Evolutionary conservation across 345 rosid species (phyloP).

Genomic region (Durio zibethinus): DNA sequence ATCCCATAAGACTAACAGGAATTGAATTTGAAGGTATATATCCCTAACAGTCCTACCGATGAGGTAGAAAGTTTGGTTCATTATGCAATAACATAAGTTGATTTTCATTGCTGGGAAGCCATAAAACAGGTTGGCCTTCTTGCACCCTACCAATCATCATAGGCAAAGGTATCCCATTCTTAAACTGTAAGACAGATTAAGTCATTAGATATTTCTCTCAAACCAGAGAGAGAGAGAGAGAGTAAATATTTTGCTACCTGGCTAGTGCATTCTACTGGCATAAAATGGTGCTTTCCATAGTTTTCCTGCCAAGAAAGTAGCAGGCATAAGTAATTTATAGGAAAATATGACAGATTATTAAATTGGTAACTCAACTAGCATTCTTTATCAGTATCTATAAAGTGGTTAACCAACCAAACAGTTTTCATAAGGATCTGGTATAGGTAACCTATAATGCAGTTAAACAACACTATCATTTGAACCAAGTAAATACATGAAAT

Average conservation of each 20-base stretch:
- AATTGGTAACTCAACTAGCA: background rate
- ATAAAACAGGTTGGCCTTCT: slow-evolving; percentile 54
- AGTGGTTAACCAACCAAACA: background rate
- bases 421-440: background rate
- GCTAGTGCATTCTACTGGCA: slow-evolving; percentile 51
- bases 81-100: slow-evolving; percentile 52
- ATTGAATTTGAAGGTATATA: background rate
- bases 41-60: slow-evolving; percentile 36
- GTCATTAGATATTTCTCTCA: slow-evolving; percentile 12
- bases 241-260: slow-evolving; percentile 44
- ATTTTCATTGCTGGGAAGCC: slow-evolving; percentile 65
- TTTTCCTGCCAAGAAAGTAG: slow-evolving; percentile 50
- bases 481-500: slow-evolving; percentile 11
- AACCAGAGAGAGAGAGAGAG: background rate
- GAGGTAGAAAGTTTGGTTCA: slow-evolving; percentile 53
- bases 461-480: background rate
- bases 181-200: slow-evolving; percentile 43
- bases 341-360: background rate
- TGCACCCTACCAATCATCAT: slow-evolving; percentile 55
- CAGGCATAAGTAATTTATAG: background rate
- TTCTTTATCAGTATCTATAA: background rate
- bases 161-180: slow-evolving; percentile 56
- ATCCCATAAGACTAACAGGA: background rate
- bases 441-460: background rate
- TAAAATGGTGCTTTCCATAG: slow-evolving; percentile 49